Base-by-base conservation (phyloP, 2,329 filamentous ascomycete genomes). In the Dothidotthia symphoricarpi region DNA sequence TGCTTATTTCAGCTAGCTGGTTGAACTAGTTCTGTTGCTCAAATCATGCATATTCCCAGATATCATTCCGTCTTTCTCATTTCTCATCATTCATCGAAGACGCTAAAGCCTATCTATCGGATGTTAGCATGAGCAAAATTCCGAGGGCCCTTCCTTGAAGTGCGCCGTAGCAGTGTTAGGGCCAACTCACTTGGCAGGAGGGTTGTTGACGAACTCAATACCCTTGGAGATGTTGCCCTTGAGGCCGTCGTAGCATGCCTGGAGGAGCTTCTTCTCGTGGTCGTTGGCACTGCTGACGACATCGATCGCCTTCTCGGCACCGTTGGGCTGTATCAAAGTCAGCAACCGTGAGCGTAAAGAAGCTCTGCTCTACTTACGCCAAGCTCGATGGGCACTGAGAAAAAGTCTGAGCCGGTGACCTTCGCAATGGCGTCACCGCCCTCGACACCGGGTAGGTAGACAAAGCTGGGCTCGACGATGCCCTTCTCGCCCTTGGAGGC, bases 171-270 rank as follows among this genome's bases (percentile, higher is more conserved):
- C 14, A 11, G 9, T 16, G 27, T 27, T 6, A 13, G 4, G 39
- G 29, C 27, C 15, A 15, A 50, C 61, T 61, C 42, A 68, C 63
- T 68, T 67, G 38, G 55, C 51, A 24, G 88, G 82, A 66, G 88
- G 85, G 78, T 85, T 90, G 76, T 86, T 78, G 71, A 84, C 84
- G 68, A 97, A 98, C 67, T 83, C 81, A 66, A 96, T 76, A 67
- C 93, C 93, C 82, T 97, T 96, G 64, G 81, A 74, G 68, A 98
- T 95, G 76, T 97, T 97, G 74, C 81, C 84, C 77, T 89, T 86
- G 49, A 97, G 81, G 54, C 85, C 91, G 57, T 80, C 75, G 67
- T 86, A 78, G 68, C 79, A 81, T 63, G 81, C 83, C 60, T 85
- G 76, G 59, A 97, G 79, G 51, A 97, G 82, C 62, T 79, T 81